Conservation (phyloP, 2,329 filamentous ascomycete species). For the Colletotrichum musicola region DNA sequence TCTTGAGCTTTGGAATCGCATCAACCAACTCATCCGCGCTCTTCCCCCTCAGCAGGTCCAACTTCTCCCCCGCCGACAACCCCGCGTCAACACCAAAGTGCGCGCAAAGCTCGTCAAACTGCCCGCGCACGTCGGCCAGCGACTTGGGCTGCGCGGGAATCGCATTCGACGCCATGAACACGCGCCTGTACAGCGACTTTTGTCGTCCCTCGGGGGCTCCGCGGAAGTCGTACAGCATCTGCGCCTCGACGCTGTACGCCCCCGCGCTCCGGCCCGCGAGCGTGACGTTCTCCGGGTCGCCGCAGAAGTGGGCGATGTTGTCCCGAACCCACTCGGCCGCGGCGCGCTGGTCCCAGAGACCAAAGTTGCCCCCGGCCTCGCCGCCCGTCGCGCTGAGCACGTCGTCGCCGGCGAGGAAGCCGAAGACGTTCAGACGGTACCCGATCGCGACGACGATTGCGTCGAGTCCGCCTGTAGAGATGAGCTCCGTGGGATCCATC, state of each 20-base stretch:
- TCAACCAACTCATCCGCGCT: slow-evolving; percentile 48
- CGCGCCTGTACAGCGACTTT: slow-evolving; percentile 47
- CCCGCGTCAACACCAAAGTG: slow-evolving; percentile 47
- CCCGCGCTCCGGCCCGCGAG: slow-evolving; percentile 60
- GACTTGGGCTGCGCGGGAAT: slow-evolving; percentile 59
- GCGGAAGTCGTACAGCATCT: slow-evolving; percentile 53
- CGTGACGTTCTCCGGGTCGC: slow-evolving; percentile 54
- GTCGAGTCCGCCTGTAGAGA: slow-evolving; percentile 51
- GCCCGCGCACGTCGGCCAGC: slow-evolving; percentile 50
- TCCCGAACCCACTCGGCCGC: slow-evolving; percentile 63
- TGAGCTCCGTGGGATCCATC: slow-evolving; percentile 59
- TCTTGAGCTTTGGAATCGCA: slow-evolving; percentile 53
- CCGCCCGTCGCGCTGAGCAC: slow-evolving; percentile 45
- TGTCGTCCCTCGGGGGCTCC: slow-evolving; percentile 27
- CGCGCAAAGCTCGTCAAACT: slow-evolving; percentile 57
- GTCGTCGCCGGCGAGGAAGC: slow-evolving; percentile 59
- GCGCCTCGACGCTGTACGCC: slow-evolving; percentile 56
- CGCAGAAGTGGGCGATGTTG: slow-evolving; percentile 62
- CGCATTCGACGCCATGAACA: slow-evolving; percentile 60
- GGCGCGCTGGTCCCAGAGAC: slow-evolving; percentile 62
- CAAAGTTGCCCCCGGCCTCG: slow-evolving; percentile 49
- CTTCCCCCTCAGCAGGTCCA: slow-evolving; percentile 49
- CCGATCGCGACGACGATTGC: slow-evolving; percentile 59
- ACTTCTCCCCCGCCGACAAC: slow-evolving; percentile 45
- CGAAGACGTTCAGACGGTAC: slow-evolving; percentile 61